Percentiles rank a stretch among this genome's conserved stretches.
These are phyloP conservation scores for Gamsiella multidivaricata DNA, from an alignment of 192 early-diverging fungal species.

Conservation along the genomic window DNA sequence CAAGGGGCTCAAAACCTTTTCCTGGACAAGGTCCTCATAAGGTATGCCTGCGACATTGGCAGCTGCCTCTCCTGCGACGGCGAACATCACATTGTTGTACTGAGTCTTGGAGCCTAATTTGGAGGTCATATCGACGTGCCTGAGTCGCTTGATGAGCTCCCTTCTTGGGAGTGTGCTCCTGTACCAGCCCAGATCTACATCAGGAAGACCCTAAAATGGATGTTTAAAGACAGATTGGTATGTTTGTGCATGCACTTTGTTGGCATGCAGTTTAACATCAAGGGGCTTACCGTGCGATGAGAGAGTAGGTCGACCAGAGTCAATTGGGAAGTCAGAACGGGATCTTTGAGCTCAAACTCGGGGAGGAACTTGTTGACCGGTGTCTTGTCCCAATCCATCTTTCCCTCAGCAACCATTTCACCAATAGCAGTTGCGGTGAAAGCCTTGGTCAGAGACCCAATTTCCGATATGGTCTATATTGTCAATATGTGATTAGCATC, in stretches of 20 bases:
- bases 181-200: neutral
- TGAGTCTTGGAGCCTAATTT: neutral
- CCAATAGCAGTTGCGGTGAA: slow-evolving; percentile 11
- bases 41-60: neutral
- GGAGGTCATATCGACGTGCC: neutral
- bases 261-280: neutral
- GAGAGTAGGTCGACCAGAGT: slow-evolving; percentile 10
- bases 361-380: neutral
- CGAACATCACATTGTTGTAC: neutral
- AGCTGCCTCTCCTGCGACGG: slow-evolving; percentile 4
- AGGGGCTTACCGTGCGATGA: slow-evolving; percentile 4
- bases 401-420: slow-evolving; percentile 13
- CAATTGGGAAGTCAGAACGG: neutral
- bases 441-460: slow-evolving; percentile 16
- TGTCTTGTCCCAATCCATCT: slow-evolving; percentile 16
- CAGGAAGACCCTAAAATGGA: neutral
- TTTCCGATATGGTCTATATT: slow-evolving; percentile 14
- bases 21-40: neutral
- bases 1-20: neutral
- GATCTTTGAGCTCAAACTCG: neutral
- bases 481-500: too few relatives aligned
- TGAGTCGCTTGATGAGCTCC: neutral
- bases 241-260: too few relatives aligned
- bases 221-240: neutral
- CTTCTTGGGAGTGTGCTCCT: neutral